These are phyloP conservation scores for Lentinula novae-zelandiae DNA, from an alignment of 1,284 basidiomycete species.

Conservation along the genomic window DNA sequence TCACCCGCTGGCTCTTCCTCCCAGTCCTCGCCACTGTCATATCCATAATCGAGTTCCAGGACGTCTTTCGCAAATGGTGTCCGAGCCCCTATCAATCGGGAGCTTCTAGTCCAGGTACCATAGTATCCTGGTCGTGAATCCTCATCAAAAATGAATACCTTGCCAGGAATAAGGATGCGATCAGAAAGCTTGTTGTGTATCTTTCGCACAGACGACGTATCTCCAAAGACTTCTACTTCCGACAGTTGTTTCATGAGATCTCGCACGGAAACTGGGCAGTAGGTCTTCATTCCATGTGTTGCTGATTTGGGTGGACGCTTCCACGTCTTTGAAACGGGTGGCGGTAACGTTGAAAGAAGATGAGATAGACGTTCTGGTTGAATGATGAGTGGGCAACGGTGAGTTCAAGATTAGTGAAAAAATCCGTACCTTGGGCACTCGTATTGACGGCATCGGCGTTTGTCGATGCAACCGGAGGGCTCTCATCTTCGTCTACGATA, in stretches of 20 bases:
- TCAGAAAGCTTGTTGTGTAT: conserved; percentile 54
- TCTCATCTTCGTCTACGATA: conserved; percentile 48
- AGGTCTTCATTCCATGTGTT: conserved; percentile 27
- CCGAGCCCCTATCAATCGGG: conserved; percentile 67
- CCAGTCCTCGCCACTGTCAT: conserved; percentile 87
- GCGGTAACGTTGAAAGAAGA: conserved; percentile 32
- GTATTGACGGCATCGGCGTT: conserved; percentile 13
- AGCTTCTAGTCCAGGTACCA: conserved; percentile 82
- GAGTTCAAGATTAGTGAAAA: background rate
- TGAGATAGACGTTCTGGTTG: conserved; percentile 39
- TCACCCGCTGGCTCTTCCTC: conserved; percentile 71
- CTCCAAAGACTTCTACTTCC: conserved; percentile 74
- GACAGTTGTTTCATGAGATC: conserved; percentile 60
- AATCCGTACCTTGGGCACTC: conserved; percentile 35
- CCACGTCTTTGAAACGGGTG: background rate
- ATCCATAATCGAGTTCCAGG: conserved; percentile 71
- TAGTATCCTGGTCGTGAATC: conserved; percentile 82
- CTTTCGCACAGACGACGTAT: conserved; percentile 55
- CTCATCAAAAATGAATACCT: conserved; percentile 72
- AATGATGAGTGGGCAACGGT: background rate
- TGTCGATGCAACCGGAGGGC: conserved; percentile 14
- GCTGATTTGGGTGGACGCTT: conserved; percentile 10
- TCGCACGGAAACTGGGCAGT: conserved; percentile 38
- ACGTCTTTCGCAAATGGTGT: conserved; percentile 70
- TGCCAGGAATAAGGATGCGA: conserved; percentile 59